Conservation (phyloP, 768 basidiomycete species). For the Rhodotorula paludigena region DNA sequence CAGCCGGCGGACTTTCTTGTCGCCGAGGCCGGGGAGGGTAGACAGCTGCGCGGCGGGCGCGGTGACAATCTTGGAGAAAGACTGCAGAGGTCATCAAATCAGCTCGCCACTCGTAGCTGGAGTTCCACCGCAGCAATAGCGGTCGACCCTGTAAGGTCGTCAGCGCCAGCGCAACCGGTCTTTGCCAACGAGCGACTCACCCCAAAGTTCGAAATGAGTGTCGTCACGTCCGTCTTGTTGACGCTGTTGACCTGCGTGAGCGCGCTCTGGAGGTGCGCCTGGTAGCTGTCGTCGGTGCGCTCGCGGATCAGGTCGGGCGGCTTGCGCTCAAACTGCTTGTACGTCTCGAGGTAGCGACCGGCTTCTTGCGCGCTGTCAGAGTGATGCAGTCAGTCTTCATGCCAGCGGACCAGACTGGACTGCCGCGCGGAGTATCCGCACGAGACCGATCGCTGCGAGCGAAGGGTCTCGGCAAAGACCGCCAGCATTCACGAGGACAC, state of each 20-base stretch:
- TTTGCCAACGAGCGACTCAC: conserved; percentile 63
- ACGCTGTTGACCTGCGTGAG: conserved; percentile 87
- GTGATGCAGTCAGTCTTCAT: neutral
- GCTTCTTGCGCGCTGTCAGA: conserved; percentile 81
- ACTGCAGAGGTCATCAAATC: conserved; percentile 54
- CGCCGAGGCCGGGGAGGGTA: conserved; percentile 85
- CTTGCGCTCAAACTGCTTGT: conserved; percentile 90
- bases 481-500: neutral
- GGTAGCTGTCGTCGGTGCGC: conserved; percentile 81
- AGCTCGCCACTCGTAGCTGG: neutral
- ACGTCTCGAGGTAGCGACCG: conserved; percentile 80
- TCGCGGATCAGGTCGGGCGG: conserved; percentile 92
- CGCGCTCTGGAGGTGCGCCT: conserved; percentile 69
- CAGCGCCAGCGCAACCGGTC: too few species aligned
- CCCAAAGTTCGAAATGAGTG: conserved; percentile 81
- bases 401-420: too few species aligned
- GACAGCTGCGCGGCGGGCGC: conserved; percentile 70
- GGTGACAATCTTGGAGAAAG: conserved; percentile 72
- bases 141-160: too few species aligned
- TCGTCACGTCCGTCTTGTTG: conserved; percentile 96
- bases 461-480: neutral
- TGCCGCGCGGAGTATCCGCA: too few species aligned
- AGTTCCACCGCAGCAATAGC: too few species aligned
- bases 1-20: conserved; percentile 84
- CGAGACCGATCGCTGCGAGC: neutral